Evolutionary conservation across 1,284 basidiomycete genomes (phyloP).

Genomic region (Marasmius sp.): DNA sequence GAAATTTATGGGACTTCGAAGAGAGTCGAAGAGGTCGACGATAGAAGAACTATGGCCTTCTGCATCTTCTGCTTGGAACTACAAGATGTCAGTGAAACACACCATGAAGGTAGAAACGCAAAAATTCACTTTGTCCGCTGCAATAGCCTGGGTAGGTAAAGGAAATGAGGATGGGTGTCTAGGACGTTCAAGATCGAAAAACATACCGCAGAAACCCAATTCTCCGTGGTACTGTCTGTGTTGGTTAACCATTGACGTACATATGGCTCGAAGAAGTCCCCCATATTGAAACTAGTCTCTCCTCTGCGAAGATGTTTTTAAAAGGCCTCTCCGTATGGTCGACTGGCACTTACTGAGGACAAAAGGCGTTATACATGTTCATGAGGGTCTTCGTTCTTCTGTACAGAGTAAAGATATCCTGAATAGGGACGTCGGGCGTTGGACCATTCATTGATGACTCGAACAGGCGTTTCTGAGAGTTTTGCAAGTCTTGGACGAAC

Average conservation of each 20-base stretch:
- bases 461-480: slow-evolving; percentile 67
- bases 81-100: slow-evolving; percentile 8
- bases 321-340: slow-evolving; percentile 5
- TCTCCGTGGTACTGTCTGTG: slow-evolving; percentile 86
- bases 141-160: slow-evolving; percentile 62
- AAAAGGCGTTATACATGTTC: slow-evolving; percentile 82
- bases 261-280: slow-evolving; percentile 84
- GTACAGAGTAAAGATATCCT: slow-evolving; percentile 88
- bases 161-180: slow-evolving; percentile 5
- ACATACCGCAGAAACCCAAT: slow-evolving; percentile 92
- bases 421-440: slow-evolving; percentile 77
- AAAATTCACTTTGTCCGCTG: slow-evolving; percentile 75
- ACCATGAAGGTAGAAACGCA: slow-evolving; percentile 3
- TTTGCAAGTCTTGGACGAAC: slow-evolving; percentile 76
- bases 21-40: slow-evolving; percentile 92
- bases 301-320: slow-evolving; percentile 37
- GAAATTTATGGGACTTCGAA: slow-evolving; percentile 89
- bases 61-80: slow-evolving; percentile 85
- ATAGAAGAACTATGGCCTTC: slow-evolving; percentile 95
- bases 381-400: slow-evolving; percentile 71
- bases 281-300: slow-evolving; percentile 64
- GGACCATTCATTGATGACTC: slow-evolving; percentile 80
- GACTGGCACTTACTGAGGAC: slow-evolving; percentile 57
- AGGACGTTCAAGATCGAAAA: neutral
- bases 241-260: slow-evolving; percentile 89